Base-by-base conservation (phyloP, 768 basidiomycete species). In the Tulasnella sp. region DNA sequence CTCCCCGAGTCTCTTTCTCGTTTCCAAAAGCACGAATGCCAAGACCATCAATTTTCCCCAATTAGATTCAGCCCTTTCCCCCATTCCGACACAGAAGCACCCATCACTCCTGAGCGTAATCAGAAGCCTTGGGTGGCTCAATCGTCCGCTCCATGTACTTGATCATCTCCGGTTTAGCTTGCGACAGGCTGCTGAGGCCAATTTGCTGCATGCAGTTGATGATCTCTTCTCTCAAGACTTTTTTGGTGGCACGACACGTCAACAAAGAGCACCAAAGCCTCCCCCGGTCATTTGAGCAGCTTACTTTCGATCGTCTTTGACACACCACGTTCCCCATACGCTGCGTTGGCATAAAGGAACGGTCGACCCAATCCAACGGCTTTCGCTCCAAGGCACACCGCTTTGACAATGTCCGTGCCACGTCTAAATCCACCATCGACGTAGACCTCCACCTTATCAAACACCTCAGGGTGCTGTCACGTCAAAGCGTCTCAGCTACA, bases 341-440 rank as follows among this genome's bases (percentile, higher is more conserved):
- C 80, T 14, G 83, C 81, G 71, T 88, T 86, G 10, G 85, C 95
- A 83, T 93, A 97, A 16, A 98, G 87, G 87, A 96, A 94, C 19
- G 93, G 88, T 19, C 96, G 88, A 2, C 96, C 96, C 42, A 98
- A 86, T 5, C 96, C 96, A 24, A 96, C 94, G 10, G 92, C 94
- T 81, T 86, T 92, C 3, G 96, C 96, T 14, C 96, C 96, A 2
- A 87, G 80, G 48, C 84, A 85, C 0, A 87, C 77, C 10, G 86
- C 85, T 80, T 87, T 88, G 27, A 88, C 80, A 24, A 88, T 84
- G 78, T 89, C 88, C 89, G 87, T 88, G 0, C 88, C 88, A 10
- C 87, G 82, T 34, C 87, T 82, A 52, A 88, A 85, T 4, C 88
- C 88, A 1, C 88, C 88, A 78, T 88, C 88, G 34, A 86, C 84